Evolutionary conservation across 2,329 filamentous ascomycete genomes (phyloP).

Genomic region (Pyrenochaeta sp.): DNA sequence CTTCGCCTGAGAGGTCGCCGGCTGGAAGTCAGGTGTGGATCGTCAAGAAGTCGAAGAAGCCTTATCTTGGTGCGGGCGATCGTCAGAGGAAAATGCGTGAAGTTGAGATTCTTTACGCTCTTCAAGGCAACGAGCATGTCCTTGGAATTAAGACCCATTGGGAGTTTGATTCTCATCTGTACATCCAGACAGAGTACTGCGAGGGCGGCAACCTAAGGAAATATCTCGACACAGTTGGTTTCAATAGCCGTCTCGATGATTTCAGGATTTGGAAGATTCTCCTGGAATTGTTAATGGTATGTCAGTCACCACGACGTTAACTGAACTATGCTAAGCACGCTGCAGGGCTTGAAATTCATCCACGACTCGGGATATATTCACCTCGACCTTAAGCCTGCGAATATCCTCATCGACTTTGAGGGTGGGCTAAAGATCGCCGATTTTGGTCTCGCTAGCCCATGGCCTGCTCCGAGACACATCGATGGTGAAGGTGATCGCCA

Average conservation of each 20-base stretch:
- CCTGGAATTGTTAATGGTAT: conserved; percentile 82
- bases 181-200: conserved; percentile 97
- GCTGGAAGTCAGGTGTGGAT: conserved; percentile 71
- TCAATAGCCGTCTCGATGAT: conserved; percentile 88
- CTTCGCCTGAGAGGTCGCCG: conserved; percentile 36
- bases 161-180: conserved; percentile 85
- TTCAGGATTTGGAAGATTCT: conserved; percentile 99
- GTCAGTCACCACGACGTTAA: conserved; percentile 43
- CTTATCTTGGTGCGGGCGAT: conserved; percentile 79
- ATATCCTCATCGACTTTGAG: conserved; percentile 82
- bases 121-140: conserved; percentile 84
- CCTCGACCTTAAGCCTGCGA: conserved; percentile 85
- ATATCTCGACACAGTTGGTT: conserved; percentile 83
- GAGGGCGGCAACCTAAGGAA: conserved; percentile 90
- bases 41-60: conserved; percentile 90
- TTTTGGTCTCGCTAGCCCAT: conserved; percentile 81
- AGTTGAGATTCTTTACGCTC: conserved; percentile 77
- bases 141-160: conserved; percentile 85
- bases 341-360: conserved; percentile 85
- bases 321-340: conserved; percentile 31
- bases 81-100: conserved; percentile 86
- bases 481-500: conserved; percentile 95
- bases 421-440: conserved; percentile 85
- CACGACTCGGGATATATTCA: conserved; percentile 89
- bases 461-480: conserved; percentile 78